Evolutionary conservation across 1,139 yeast genomes (phyloP).

Genomic region (Sugiyamaella xylanicola): DNA sequence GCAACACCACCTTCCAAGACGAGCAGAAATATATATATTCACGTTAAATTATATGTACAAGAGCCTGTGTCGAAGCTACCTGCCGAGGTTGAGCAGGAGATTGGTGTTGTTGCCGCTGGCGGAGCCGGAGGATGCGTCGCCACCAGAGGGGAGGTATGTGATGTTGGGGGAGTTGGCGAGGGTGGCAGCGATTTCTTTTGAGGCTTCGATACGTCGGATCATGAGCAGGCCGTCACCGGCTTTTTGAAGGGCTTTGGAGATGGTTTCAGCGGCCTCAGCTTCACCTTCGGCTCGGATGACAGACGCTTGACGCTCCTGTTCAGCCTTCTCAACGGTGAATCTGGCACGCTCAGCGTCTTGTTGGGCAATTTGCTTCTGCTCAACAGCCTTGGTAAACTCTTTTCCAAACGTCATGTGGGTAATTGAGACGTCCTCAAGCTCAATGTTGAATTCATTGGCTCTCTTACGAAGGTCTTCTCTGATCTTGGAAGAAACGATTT

Average conservation of each 20-base stretch:
- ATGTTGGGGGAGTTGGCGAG: slow-evolving; percentile 82
- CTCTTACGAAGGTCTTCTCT: slow-evolving; percentile 83
- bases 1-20: too few species aligned
- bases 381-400: slow-evolving; percentile 98
- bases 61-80: slow-evolving; percentile 45
- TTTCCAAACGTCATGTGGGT: slow-evolving; percentile 97
- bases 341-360: slow-evolving; percentile 99
- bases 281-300: slow-evolving; percentile 99
- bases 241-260: slow-evolving; percentile 88
- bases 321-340: slow-evolving; percentile 92
- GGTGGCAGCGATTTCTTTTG: slow-evolving; percentile 90
- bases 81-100: slow-evolving; percentile 59
- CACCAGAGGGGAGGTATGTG: slow-evolving; percentile 80
- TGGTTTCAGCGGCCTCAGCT: slow-evolving; percentile 96
- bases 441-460: slow-evolving; percentile 86
- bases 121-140: slow-evolving; percentile 40
- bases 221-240: slow-evolving; percentile 95
- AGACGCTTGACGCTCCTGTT: slow-evolving; percentile 93
- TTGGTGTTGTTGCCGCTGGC: slow-evolving; percentile 47
- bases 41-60: not conserved
- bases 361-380: slow-evolving; percentile 98
- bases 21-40: too few species aligned
- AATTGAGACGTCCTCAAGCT: slow-evolving; percentile 93
- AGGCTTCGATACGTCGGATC: slow-evolving; percentile 95
- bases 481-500: slow-evolving; percentile 87